Base-by-base conservation (phyloP, 371 early-diverging fungal species). In the Haplosporangium sp. region DNA sequence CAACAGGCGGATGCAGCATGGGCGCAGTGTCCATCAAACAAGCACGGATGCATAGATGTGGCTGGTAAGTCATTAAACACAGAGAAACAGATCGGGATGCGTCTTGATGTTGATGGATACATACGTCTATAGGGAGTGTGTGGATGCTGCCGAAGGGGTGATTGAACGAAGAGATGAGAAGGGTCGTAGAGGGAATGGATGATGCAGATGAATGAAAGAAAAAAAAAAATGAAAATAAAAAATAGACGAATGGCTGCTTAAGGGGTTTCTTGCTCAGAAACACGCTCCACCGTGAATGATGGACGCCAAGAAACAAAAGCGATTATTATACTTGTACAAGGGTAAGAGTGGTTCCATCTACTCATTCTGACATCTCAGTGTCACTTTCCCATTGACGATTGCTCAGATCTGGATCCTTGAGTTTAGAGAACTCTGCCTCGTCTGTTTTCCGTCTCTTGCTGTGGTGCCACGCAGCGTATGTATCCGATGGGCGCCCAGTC, bases 361-460 rank as follows among this genome's bases (percentile, higher is more conserved):
- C 42, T 75, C 29, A 29, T 4, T 29, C 76, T 29, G 76, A 76
- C 76, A 76, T 76, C 4, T 76, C 76, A 20, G 55, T 71, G 12
- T 70, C 76, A 38, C 76, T 76, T 8, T 48, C 70, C 52, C 48
- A 59, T 40, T 18, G 38, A 5, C 21, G 58, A 1, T 69, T 47
- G 20, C 59, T 56, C 36, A 55, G 23, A 9, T 64, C 43, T 0
- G 50, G 65, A 18, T 64, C 55, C 52, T 64, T 64, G 29, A 79
- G 59, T 46, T 79, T 79, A 18, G 53, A 62, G 41, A 68, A 79
- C 56, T 48, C 64, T 1, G 41, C 38, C 2, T 57, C 64, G 6
- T 72, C 79, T 55, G 29, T 68, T 36, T 79, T 79, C 10, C 79
- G 72, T 46, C 79, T 20, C 18, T 79, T 79, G 57, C 59, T 72